Conservation (phyloP, 495 filamentous ascomycete genomes). For the Penicillium simplicissimum region DNA sequence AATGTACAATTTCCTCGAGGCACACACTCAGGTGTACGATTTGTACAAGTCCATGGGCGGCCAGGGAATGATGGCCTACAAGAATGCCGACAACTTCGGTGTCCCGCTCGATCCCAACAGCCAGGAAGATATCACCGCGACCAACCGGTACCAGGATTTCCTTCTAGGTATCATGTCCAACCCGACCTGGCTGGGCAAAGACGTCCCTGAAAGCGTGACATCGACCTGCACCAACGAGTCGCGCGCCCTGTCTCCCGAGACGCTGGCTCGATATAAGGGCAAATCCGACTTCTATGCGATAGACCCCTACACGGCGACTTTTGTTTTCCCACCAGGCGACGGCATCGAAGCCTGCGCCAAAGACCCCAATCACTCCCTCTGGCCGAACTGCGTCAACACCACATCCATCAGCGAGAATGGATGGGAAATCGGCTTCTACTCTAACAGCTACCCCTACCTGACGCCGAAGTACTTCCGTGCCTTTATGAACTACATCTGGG, state of each 20-base stretch:
- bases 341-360: neutral
- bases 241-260: neutral
- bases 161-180: slow-evolving; percentile 1
- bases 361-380: neutral
- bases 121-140: neutral
- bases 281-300: neutral
- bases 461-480: neutral
- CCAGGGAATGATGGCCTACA: neutral
- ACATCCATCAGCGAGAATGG: neutral
- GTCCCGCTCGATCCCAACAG: neutral
- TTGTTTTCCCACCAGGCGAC: neutral
- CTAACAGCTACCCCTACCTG: neutral
- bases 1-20: neutral
- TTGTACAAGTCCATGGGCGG: slow-evolving; percentile 2
- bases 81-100: neutral
- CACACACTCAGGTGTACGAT: neutral
- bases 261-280: neutral
- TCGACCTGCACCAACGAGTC: neutral
- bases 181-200: neutral
- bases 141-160: neutral
- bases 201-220: neutral
- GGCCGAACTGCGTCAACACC: neutral
- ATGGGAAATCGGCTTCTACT: neutral
- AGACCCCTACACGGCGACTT: neutral
- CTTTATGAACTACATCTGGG: neutral